Evolutionary conservation across 73 alveolate genomes (phyloP).

Genomic region (Uronychia binucleata): DNA sequence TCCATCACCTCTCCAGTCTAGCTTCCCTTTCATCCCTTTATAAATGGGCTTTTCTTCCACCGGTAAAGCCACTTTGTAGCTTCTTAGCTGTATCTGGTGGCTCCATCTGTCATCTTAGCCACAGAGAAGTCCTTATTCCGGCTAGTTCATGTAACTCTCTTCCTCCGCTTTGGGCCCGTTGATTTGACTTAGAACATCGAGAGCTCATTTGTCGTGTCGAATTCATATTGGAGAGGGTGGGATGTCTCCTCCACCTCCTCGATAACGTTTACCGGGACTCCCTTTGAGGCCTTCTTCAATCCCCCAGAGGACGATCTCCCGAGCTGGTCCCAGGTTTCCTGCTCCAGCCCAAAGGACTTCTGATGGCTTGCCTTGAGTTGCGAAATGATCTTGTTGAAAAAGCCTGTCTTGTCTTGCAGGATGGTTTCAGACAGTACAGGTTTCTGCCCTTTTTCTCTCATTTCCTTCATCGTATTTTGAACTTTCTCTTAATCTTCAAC

Average conservation of each 20-base stretch:
- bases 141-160: too few relatives aligned
- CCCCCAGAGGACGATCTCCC: not conserved
- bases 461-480: not conserved
- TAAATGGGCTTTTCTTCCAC: too few relatives aligned
- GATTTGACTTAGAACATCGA: not conserved
- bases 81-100: too few relatives aligned
- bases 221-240: not conserved
- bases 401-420: not conserved
- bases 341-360: not conserved
- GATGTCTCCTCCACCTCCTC: not conserved
- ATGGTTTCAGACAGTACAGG: too few relatives aligned
- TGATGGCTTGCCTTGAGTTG: not conserved
- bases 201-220: not conserved
- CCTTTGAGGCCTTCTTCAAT: not conserved
- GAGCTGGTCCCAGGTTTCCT: not conserved
- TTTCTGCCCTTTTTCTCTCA: not conserved
- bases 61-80: too few relatives aligned
- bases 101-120: too few relatives aligned
- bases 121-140: too few relatives aligned
- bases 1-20: too few relatives aligned
- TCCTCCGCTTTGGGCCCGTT: not conserved
- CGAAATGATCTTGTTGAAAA: not conserved
- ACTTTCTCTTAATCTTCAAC: not conserved
- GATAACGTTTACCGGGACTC: not conserved
- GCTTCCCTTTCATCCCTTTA: too few relatives aligned